phyloP scores from a whole-genome alignment of 495 filamentous ascomycete species.

The Aspergillus homomorphus region DNA sequence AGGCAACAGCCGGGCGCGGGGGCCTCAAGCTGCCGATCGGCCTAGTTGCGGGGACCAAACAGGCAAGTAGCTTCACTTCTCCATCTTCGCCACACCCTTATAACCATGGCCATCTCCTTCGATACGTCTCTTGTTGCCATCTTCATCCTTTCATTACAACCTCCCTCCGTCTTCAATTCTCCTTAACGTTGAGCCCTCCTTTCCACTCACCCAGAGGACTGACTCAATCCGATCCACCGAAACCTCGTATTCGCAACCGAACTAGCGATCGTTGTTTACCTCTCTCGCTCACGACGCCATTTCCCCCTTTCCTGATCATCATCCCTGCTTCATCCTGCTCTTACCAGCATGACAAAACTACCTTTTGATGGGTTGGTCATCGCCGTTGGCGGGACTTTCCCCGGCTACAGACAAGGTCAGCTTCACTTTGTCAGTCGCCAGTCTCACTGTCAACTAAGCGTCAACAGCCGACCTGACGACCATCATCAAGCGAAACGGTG shows the following conservation, averaged over 20 bases:
- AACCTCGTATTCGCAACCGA: neutral
- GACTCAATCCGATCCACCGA: neutral
- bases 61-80: neutral
- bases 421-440: neutral
- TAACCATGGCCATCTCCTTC: neutral
- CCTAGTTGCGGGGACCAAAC: neutral
- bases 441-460: neutral
- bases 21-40: neutral
- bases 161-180: neutral
- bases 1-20: slow-evolving; percentile 4
- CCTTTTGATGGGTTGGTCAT: slow-evolving; percentile 47
- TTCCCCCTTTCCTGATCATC: neutral
- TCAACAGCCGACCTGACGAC: slow-evolving; percentile 33
- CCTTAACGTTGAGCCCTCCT: neutral
- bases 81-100: neutral
- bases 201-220: neutral
- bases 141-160: neutral
- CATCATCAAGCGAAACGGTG: slow-evolving; percentile 49
- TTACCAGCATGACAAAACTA: neutral
- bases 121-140: neutral
- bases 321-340: neutral
- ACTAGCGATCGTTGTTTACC: neutral
- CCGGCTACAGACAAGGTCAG: slow-evolving; percentile 51
- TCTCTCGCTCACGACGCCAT: neutral
- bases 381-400: slow-evolving; percentile 60